A percentile compares a stretch with the other conserved stretches of the same genome.
These are phyloP conservation scores for Trichoderma sp. DNA, from an alignment of 2,329 filamentous ascomycete genomes.

Conservation along the genomic window DNA sequence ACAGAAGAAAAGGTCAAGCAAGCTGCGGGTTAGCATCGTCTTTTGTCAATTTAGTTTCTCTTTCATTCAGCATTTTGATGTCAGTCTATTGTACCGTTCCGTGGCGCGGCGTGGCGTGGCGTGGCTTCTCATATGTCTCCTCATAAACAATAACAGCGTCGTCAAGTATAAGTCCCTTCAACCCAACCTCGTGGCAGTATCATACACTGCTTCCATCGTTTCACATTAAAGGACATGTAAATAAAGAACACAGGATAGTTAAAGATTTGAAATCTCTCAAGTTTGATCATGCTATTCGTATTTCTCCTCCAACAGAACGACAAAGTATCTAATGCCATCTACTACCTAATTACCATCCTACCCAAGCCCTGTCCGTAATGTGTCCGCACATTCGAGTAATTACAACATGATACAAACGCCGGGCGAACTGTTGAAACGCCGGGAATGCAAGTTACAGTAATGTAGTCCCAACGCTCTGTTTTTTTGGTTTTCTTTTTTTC, in stretches of 20 bases:
- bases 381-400: background rate
- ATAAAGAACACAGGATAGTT: background rate
- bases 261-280: background rate
- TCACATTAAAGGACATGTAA: background rate
- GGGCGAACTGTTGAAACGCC: background rate
- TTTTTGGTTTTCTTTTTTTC: background rate
- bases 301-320: background rate
- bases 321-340: background rate
- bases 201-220: background rate
- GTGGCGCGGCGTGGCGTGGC: background rate
- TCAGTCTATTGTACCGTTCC: background rate
- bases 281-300: background rate
- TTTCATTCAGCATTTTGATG: background rate
- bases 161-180: background rate
- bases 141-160: background rate
- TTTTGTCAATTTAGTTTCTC: background rate
- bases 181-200: background rate
- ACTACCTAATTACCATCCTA: background rate
- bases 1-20: conserved; percentile 76
- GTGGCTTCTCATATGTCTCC: background rate
- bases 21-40: conserved; percentile 53
- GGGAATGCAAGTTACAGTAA: conserved; percentile 4
- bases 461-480: conserved; percentile 5
- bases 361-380: background rate
- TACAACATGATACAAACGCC: conserved; percentile 13